A percentile compares a stretch with the other conserved stretches of the same genome.
Conservation (phyloP, 1,139 yeast genomes). For the Candida tunisiensis region DNA sequence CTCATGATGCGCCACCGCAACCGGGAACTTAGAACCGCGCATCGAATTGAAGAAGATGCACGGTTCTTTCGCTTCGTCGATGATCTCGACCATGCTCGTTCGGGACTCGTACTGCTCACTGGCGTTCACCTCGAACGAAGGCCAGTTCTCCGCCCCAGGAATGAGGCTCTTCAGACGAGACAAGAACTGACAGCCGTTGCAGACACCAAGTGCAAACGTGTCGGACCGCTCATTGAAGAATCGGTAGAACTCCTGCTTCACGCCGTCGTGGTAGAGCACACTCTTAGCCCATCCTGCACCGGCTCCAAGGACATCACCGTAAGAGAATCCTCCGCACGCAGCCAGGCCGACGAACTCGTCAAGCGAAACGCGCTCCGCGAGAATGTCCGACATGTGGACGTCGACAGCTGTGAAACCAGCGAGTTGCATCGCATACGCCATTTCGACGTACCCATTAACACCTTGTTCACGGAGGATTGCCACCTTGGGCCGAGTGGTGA, state of each 20-base stretch:
- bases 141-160: constrained; percentile 97
- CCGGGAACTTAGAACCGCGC: constrained; percentile 86
- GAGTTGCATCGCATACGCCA: constrained; percentile 94
- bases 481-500: constrained; percentile 51
- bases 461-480: constrained; percentile 98
- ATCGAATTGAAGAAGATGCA: constrained; percentile 75
- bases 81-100: constrained; percentile 74
- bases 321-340: constrained; percentile 99
- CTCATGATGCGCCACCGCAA: constrained; percentile 98
- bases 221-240: constrained; percentile 80
- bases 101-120: constrained; percentile 98
- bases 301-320: constrained; percentile 98
- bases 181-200: constrained; percentile 97
- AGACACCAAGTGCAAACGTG: constrained; percentile 97
- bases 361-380: constrained; percentile 55
- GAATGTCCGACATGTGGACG: constrained; percentile 91
- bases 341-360: constrained; percentile 84
- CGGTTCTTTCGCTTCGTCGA: constrained; percentile 28
- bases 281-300: constrained; percentile 99
- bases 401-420: constrained; percentile 92
- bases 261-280: constrained; percentile 68
- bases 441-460: constrained; percentile 94
- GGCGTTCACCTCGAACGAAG: constrained; percentile 77
- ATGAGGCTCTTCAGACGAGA: constrained; percentile 76
- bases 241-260: constrained; percentile 56